A percentile compares a stretch with the other conserved stretches of the same genome.
Evolutionary conservation across 495 filamentous ascomycete species (phyloP).

Genomic region (Poronia punctata): DNA sequence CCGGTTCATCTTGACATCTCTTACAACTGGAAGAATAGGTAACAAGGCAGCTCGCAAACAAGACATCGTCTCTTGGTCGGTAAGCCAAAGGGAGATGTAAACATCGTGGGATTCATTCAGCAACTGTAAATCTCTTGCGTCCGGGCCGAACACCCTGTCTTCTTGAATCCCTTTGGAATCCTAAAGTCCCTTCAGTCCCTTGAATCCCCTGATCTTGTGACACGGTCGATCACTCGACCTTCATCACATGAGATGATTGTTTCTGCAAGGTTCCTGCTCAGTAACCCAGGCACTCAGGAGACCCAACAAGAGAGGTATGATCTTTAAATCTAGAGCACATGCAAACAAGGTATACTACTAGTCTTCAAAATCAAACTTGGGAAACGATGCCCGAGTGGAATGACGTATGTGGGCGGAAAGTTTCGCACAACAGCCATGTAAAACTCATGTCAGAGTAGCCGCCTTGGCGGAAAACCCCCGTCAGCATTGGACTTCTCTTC

Average conservation of each 20-base stretch:
- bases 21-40: too few species aligned
- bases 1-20: constrained; percentile 14
- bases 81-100: constrained; percentile 1
- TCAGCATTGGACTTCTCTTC: too few species aligned
- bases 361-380: background rate
- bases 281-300: background rate
- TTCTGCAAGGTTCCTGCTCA: constrained; percentile 1
- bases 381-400: background rate
- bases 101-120: background rate
- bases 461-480: constrained; percentile 1
- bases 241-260: constrained; percentile 6
- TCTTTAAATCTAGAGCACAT: background rate
- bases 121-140: background rate
- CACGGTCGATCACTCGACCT: background rate
- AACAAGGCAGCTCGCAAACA: constrained; percentile 16
- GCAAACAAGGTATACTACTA: too few species aligned
- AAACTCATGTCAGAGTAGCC: constrained; percentile 5
- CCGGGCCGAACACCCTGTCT: background rate
- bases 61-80: constrained; percentile 1
- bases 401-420: background rate
- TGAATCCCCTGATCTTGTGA: constrained; percentile 3
- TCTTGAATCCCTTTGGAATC: too few species aligned
- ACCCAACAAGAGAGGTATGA: constrained; percentile 1
- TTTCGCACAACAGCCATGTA: constrained; percentile 1
- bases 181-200: too few species aligned